Evolutionary conservation across 2,329 filamentous ascomycete genomes (phyloP).

Genomic region (Cytospora schulzeri): DNA sequence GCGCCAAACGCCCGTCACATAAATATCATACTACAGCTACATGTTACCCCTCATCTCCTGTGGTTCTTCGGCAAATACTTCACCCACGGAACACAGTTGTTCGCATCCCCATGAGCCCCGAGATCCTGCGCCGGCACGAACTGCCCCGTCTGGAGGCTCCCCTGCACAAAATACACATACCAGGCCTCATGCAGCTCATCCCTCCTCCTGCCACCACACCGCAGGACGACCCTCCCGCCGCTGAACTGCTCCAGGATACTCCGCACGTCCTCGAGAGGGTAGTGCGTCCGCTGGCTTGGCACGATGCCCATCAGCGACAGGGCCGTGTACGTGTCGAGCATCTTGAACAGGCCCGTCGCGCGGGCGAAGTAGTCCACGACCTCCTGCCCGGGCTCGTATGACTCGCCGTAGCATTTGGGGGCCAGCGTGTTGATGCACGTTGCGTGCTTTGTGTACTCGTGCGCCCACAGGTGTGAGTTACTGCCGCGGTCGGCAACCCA

Average conservation of each 20-base stretch:
- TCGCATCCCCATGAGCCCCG: constrained; percentile 41
- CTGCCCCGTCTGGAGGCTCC: constrained; percentile 52
- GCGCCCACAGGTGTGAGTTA: constrained; percentile 61
- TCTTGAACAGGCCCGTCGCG: constrained; percentile 45
- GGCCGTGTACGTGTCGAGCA: constrained; percentile 46
- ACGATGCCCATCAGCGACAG: constrained; percentile 42
- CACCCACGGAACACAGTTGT: constrained; percentile 44
- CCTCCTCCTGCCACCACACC: constrained; percentile 41
- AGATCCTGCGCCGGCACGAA: constrained; percentile 47
- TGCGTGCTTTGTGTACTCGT: constrained; percentile 73
- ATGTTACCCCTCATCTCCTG: constrained; percentile 21
- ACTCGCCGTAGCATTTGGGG: constrained; percentile 63
- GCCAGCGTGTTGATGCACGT: constrained; percentile 72
- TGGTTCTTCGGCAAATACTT: constrained; percentile 45
- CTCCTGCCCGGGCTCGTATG: constrained; percentile 46
- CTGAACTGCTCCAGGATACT: constrained; percentile 46
- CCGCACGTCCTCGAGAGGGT: constrained; percentile 47
- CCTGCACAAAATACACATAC: constrained; percentile 57
- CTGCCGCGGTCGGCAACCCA: constrained; percentile 45
- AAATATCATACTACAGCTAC: neutral
- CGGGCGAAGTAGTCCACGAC: constrained; percentile 49
- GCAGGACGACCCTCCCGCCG: constrained; percentile 48
- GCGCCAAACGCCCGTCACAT: constrained; percentile 4
- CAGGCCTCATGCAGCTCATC: constrained; percentile 53
- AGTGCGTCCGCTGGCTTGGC: constrained; percentile 40